Evolutionary conservation across 257 asterid species (phyloP), one percentile per base, ranked within the genome.

Genomic region (Plantago elongata): DNA sequence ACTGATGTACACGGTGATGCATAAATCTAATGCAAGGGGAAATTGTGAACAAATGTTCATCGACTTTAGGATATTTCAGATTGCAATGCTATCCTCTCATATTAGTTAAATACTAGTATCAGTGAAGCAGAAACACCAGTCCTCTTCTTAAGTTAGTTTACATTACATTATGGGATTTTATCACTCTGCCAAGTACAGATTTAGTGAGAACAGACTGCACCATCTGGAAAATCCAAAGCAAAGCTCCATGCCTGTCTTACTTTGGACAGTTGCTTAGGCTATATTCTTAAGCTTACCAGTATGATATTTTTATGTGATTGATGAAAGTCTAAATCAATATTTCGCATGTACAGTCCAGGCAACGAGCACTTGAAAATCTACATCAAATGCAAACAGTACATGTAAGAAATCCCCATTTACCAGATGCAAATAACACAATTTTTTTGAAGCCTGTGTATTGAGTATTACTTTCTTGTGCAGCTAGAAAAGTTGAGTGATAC

Each of bases 301-400:
- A 45, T 51, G 65, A 62, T 51, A n/a, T 46, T 15, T n/a, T 59
- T 9, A 3, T 45, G 48, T 51, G 57, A 11, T 22, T 1, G 45
- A 1, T 56, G 47, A 4, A 38, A 50, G 48, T 66, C 69, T 75
- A 9, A 73, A 18, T 30, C 44, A 22, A 17, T 50, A 37, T 61
- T 45, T 62, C 18, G 58, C 30, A 58, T 64, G 46, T 85, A 77
- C 97, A 90, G 97, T 90, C 97, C 17, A 86, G 97, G 85, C 96
- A 83, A 77, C 87, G 93, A 61, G 97, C 97, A 13, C 69, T 90
- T 46, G 93, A 93, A 55, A 93, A 90, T 72, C 78, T 90, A 56
- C 90, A 85, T 62, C 94, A 83, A 80, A 90, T 85, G 97, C 95
- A 90, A 80, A 79, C 87, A 62, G 84, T 87, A 68, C 86, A 85